phyloP scores from a whole-genome alignment of 257 asterid genomes.

The Solanum medicagineum region DNA sequence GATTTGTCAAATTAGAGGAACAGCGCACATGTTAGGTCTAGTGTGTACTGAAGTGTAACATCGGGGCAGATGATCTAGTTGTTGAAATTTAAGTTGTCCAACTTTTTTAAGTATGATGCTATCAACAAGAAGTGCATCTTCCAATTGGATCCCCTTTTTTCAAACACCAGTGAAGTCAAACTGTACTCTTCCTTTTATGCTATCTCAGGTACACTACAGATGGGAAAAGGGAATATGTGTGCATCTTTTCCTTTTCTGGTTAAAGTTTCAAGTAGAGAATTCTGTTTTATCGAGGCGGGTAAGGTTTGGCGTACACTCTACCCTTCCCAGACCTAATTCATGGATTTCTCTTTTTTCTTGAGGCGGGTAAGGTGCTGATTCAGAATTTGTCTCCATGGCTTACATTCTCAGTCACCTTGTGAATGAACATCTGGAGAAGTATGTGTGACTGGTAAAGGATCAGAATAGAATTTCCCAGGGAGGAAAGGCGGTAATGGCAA shows the following conservation, averaged over 20 bases:
- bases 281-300: not conserved
- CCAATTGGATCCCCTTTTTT: not conserved
- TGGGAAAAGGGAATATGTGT: not conserved
- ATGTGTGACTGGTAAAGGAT: conserved; percentile 22
- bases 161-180: not conserved
- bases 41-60: not conserved
- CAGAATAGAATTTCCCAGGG: not conserved
- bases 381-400: conserved; percentile 22
- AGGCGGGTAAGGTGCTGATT: conserved; percentile 17
- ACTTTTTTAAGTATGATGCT: not conserved
- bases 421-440: conserved; percentile 55
- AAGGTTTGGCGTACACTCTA: no score
- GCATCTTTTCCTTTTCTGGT: not conserved
- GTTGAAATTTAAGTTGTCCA: not conserved
- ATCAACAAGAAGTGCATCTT: not conserved
- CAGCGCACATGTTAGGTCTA: not conserved
- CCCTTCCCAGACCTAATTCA: no score
- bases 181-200: not conserved
- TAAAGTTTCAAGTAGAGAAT: not conserved
- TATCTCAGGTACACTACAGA: not conserved
- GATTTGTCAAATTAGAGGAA: not conserved
- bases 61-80: not conserved
- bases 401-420: conserved; percentile 45
- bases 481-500: conserved; percentile 26
- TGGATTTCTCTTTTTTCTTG: no score